These are phyloP conservation scores for Dactylis glomerata DNA, from an alignment of 176 grass and related monocot species.

Conservation along the genomic window DNA sequence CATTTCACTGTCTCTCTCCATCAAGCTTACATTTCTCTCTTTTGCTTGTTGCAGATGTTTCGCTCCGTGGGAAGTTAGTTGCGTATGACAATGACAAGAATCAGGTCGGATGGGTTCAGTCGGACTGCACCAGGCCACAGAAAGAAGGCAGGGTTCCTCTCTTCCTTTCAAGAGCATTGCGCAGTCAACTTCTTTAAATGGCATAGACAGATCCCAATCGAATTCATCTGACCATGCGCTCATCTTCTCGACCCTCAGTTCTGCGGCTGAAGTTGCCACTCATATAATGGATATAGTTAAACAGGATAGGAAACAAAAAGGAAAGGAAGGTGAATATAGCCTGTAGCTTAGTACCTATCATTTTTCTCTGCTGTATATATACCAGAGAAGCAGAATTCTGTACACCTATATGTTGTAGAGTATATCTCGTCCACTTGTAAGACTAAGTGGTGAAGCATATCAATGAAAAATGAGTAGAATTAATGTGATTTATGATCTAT, in stretches of 20 bases:
- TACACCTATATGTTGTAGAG: background rate
- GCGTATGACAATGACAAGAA: conserved; percentile 73
- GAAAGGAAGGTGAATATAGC: conserved; percentile 23
- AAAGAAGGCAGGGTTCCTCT: conserved; percentile 49
- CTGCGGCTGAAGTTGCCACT: background rate
- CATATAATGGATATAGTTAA: conserved; percentile 20
- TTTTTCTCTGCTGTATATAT: conserved; percentile 28
- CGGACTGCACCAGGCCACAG: conserved; percentile 50
- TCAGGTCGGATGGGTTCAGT: conserved; percentile 71
- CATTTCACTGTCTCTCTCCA: background rate
- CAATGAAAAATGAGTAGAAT: background rate
- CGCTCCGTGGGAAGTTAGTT: conserved; percentile 79
- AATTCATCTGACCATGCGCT: background rate
- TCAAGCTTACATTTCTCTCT: background rate
- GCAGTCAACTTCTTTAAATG: conserved; percentile 28
- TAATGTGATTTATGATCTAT: background rate
- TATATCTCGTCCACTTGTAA: conserved; percentile 41
- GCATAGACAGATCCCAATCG: background rate
- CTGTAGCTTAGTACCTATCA: background rate
- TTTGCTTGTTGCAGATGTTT: conserved; percentile 53
- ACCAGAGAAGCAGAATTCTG: conserved; percentile 26
- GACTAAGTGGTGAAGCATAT: conserved; percentile 32
- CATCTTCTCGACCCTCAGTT: conserved; percentile 19
- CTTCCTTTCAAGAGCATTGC: conserved; percentile 42
- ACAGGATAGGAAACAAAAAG: conserved; percentile 7